Evolutionary conservation across 2,329 filamentous ascomycete species (phyloP), one percentile per base, ranked within the genome.

Genomic region (Acrocalymma vagum): DNA sequence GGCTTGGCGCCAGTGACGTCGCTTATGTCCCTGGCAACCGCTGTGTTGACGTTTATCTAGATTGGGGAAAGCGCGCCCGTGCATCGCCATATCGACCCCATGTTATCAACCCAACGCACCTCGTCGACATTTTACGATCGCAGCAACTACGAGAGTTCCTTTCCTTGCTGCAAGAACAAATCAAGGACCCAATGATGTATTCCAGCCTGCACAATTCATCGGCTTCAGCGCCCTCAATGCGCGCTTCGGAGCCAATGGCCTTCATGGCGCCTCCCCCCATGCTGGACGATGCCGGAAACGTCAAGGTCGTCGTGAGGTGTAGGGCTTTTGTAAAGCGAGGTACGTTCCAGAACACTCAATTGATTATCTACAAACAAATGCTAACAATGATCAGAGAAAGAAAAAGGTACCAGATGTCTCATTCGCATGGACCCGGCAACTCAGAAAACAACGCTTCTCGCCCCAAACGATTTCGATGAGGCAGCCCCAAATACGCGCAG

Each of bases 351-450:
- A 9, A 5, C 6, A 17, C 8, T 3, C 14, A 23, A n/a, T 16
- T 13, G 11, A 14, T 23, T n/a, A n/a, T n/a, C n/a, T n/a, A 14
- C 33, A 14, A 29, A 16, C 8, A 38, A 18, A 27, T 46, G 46
- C 60, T 72, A 36, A 71, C 26, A 14, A 7, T 11, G 21, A 11
- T 27, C 64, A 97, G 94, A 99, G 70, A 81, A 87, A 60, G 83
- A 95, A 38, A 84, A 88, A 62, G 81, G 85, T 39, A 87, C 91
- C 46, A 79, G 87, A 77, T 97, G 94, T 67, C 80, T 99, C 28
- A 87, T 99, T 53, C 80, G 84, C 49, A 99, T 99, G 94, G 86
- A 96, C 66, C 91, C 93, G 15, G 74, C 82, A 22, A 91, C 87
- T 2, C 90, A 99, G 72, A 82, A 83, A 67, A 99, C 94, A 2